Evolutionary conservation across 73 alveolate genomes (phyloP).

Genomic region (Paramecium caudatum): DNA sequence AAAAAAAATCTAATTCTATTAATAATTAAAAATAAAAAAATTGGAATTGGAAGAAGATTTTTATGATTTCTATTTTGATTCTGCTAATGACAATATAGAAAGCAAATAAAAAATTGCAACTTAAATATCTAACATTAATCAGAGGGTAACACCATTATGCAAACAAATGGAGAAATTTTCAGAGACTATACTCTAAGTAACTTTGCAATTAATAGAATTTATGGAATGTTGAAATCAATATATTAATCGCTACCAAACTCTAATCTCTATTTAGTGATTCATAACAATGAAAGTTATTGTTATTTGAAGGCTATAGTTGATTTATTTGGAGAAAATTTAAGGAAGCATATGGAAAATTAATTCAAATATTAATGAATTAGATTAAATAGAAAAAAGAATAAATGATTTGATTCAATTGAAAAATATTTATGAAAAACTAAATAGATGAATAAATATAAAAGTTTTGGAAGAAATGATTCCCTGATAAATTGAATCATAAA

Average conservation of each 20-base stretch:
- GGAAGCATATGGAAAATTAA: slow-evolving; percentile 46
- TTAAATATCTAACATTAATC: not conserved
- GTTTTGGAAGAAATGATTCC: no score
- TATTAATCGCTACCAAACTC: not conserved
- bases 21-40: no score
- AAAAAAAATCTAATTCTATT: no score
- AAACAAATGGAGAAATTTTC: slow-evolving; percentile 57
- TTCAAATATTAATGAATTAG: slow-evolving; percentile 3
- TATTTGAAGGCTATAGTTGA: slow-evolving; percentile 42
- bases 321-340: slow-evolving; percentile 45
- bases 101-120: slow-evolving; percentile 44
- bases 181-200: slow-evolving; percentile 1
- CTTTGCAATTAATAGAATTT: slow-evolving; percentile 35
- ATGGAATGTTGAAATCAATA: slow-evolving; percentile 12
- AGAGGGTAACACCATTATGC: slow-evolving; percentile 57
- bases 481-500: no score
- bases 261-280: not conserved
- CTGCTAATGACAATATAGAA: no score
- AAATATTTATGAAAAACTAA: slow-evolving; percentile 69
- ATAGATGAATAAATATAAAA: not conserved
- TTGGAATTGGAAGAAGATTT: no score
- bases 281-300: not conserved
- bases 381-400: slow-evolving; percentile 42
- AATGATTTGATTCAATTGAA: slow-evolving; percentile 58
- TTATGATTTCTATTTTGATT: no score